Base-by-base conservation (phyloP, 257 asterid genomes). In the Solanum stenotomum region DNA sequence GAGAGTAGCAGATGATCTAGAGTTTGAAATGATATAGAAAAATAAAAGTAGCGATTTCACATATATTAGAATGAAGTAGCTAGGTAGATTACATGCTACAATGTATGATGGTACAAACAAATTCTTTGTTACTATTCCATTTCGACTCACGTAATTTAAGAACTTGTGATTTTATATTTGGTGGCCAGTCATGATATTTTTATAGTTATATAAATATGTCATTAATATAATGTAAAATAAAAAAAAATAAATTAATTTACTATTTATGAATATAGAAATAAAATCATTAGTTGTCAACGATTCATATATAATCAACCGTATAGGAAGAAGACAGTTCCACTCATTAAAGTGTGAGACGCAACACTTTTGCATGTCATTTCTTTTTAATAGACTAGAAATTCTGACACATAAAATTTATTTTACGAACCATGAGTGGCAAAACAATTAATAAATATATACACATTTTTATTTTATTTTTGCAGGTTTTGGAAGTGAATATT, bases 401-500 rank as follows among this genome's bases (percentile, higher is more conserved):
- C 5, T 8, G 1, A 14, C 76, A 68, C 22, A 6, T 29, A 6
- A 27, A 31, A 33, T 72, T 72, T 5, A 3, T 72, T 72, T 34
- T 37, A 5, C 6, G 78, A 63, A 13, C 4, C 37, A 25, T 79
- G 85, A 25, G 65, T 16, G n/a, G 67, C 14, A 78, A 79, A 78
- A 42, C 3, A 42, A 18, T 3, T 5, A 46, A 16, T 23, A 14
- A 46, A 42, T 44, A 44, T 9, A 68, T 15, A 75, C 6, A 52
- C 0, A 49, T 46, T 72, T 40, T 4, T 3, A 37, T 40, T 1
- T 6, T 8, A 3, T 25, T 8, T 82, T 33, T 49, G 7, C 88
- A 91, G 93, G 91, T 89, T 93, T 94, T 87, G 98, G 94, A 84
- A 88, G 84, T 44, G 96, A 94, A 88, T 25, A 87, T 83, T 89